Base-by-base conservation (phyloP, 495 filamentous ascomycete species). In the Aspergillus heteromorphus region DNA sequence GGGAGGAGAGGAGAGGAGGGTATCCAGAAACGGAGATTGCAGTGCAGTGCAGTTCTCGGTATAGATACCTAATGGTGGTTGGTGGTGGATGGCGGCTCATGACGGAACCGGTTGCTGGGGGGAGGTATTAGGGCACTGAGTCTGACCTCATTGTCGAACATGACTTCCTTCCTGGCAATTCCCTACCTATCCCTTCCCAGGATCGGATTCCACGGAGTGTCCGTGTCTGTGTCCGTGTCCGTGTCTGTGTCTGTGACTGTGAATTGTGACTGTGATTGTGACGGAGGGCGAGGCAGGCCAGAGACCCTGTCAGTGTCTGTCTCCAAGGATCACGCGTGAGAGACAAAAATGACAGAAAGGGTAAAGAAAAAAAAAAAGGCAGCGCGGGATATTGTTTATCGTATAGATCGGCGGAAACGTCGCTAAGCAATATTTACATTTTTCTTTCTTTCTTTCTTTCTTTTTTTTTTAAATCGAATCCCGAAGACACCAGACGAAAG, bases 391-490 rank as follows among this genome's bases (percentile, higher is more conserved):
- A 40, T n/a, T n/a, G 18, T 9, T 40, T 42, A 27, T 14, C 43
- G 53, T 40, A 55, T 55, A 16, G 49, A 58, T 54, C 47, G 50
- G 56, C 51, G 51, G 20, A 14, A 54, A 54, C 20, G 19, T 50
- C 47, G 53, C 36, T 54, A 45, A 49, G 40, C 29, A 45, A 54
- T 21, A 27, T 27, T 27, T n/a, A n/a, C n/a, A n/a, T n/a, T n/a
- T n/a, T n/a, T n/a, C n/a, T n/a, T n/a, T n/a, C n/a, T n/a, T n/a
- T n/a, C n/a, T n/a, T n/a, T n/a, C n/a, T n/a, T n/a, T n/a, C n/a
- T n/a, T n/a, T n/a, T n/a, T n/a, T n/a, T n/a, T n/a, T n/a, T n/a
- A n/a, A n/a, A n/a, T n/a, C n/a, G n/a, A n/a, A n/a, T n/a, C n/a
- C n/a, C n/a, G n/a, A n/a, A n/a, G n/a, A n/a, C n/a, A n/a, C n/a